Percentiles rank a stretch among this genome's conserved stretches.
Evolutionary conservation across 352 stramenopile genomes (phyloP).

Genomic region (Blastocystis sp.): DNA sequence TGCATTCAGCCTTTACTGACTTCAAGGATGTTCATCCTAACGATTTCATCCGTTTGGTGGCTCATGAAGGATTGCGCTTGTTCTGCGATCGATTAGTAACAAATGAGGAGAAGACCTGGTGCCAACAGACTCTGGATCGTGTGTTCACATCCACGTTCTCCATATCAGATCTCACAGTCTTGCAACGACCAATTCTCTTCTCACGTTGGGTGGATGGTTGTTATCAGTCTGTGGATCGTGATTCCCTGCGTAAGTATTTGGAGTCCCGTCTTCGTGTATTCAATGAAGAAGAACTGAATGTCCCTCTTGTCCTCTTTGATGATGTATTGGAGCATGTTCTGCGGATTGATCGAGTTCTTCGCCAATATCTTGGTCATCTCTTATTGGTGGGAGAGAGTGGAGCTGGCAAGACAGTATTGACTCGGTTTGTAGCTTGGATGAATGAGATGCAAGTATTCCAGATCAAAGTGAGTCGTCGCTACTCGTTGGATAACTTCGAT

Average conservation of each 20-base stretch:
- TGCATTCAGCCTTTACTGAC: conserved; percentile 93
- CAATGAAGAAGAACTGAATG: conserved; percentile 94
- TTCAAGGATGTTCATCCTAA: conserved; percentile 78
- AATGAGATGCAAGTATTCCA: conserved; percentile 97
- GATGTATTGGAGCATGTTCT: conserved; percentile 97
- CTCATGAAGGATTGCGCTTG: conserved; percentile 93
- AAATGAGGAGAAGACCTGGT: conserved; percentile 89
- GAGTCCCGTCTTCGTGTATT: conserved; percentile 90
- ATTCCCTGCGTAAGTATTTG: conserved; percentile 89
- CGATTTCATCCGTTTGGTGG: conserved; percentile 90
- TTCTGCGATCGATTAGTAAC: conserved; percentile 98
- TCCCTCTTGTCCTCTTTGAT: conserved; percentile 98
- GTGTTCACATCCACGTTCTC: conserved; percentile 71
- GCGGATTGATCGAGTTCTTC: conserved; percentile 90
- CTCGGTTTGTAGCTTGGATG: conserved; percentile 99
- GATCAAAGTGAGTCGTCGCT: conserved; percentile 96
- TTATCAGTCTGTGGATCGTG: conserved; percentile 83
- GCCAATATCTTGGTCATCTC: conserved; percentile 94
- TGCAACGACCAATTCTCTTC: conserved; percentile 85
- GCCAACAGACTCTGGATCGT: conserved; percentile 79
- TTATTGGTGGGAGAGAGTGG: conserved; percentile 95
- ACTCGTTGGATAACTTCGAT: conserved; percentile 97
- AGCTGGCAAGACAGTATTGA: conserved; percentile 96
- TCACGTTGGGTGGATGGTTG: conserved; percentile 94
- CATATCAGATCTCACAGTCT: conserved; percentile 71